Conservation (phyloP, 2,329 filamentous ascomycete genomes). For the Fusarium staphyleae region DNA sequence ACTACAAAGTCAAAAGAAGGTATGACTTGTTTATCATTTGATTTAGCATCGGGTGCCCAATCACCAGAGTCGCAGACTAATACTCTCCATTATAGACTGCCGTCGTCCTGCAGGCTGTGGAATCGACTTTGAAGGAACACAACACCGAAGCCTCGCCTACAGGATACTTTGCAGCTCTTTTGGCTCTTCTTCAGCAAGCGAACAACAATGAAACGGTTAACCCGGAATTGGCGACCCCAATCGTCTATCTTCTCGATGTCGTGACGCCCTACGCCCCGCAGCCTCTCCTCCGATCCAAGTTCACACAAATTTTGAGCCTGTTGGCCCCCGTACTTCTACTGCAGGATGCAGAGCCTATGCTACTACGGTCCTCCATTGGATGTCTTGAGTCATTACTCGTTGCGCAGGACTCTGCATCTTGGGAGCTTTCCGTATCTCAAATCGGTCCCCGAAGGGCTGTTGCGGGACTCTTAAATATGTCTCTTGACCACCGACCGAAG, state of each 20-base stretch:
- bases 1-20: slow-evolving; percentile 93
- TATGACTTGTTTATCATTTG: slow-evolving; percentile 50
- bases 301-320: slow-evolving; percentile 87
- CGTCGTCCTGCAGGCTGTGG: slow-evolving; percentile 87
- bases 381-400: slow-evolving; percentile 91
- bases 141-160: slow-evolving; percentile 84
- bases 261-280: slow-evolving; percentile 85
- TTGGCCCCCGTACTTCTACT: slow-evolving; percentile 84
- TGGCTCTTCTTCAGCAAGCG: slow-evolving; percentile 84
- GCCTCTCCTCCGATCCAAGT: slow-evolving; percentile 90
- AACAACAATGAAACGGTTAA: slow-evolving; percentile 73
- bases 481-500: slow-evolving; percentile 89
- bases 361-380: slow-evolving; percentile 87
- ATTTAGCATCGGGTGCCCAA: neutral
- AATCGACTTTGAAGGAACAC: slow-evolving; percentile 90
- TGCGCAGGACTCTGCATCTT: slow-evolving; percentile 85
- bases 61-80: slow-evolving; percentile 23
- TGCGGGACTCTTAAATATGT: slow-evolving; percentile 82
- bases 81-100: slow-evolving; percentile 65
- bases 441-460: slow-evolving; percentile 87
- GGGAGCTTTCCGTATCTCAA: slow-evolving; percentile 84
- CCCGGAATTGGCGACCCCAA: slow-evolving; percentile 82
- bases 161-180: slow-evolving; percentile 93
- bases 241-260: slow-evolving; percentile 94
- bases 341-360: slow-evolving; percentile 82